Percentiles rank a stretch among this genome's conserved stretches.
These are phyloP conservation scores for Coniochaeta sp. DNA, from an alignment of 2,329 filamentous ascomycete species.

Conservation along the genomic window DNA sequence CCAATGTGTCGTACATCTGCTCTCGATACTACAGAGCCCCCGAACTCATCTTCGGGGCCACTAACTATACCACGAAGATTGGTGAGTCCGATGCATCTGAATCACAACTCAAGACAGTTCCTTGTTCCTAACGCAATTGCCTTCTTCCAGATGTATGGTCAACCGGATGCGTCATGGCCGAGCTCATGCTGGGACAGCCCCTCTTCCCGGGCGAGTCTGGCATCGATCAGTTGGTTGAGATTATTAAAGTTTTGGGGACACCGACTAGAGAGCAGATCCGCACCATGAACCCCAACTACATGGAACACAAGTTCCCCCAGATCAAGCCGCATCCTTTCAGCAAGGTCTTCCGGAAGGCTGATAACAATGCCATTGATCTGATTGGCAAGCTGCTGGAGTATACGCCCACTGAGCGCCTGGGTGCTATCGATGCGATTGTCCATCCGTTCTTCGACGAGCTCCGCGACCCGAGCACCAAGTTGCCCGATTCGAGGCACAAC, in stretches of 20 bases:
- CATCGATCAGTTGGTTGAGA: slow-evolving; percentile 97
- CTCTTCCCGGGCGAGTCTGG: slow-evolving; percentile 97
- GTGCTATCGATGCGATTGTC: slow-evolving; percentile 92
- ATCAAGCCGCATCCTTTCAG: slow-evolving; percentile 99
- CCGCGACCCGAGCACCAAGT: slow-evolving; percentile 79
- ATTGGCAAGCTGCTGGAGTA: slow-evolving; percentile 94
- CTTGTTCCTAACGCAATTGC: not conserved
- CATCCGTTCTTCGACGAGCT: slow-evolving; percentile 99
- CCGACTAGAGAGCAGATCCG: slow-evolving; percentile 96
- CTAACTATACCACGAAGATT: slow-evolving; percentile 99
- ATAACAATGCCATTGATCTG: slow-evolving; percentile 85
- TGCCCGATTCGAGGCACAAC: slow-evolving; percentile 90
- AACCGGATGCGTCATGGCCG: slow-evolving; percentile 98
- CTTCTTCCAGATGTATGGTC: slow-evolving; percentile 83
- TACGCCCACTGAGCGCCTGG: slow-evolving; percentile 90
- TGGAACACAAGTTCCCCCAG: slow-evolving; percentile 99
- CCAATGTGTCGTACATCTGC: slow-evolving; percentile 99
- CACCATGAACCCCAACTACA: slow-evolving; percentile 99
- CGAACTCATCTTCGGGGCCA: slow-evolving; percentile 96
- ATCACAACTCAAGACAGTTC: too few species aligned
- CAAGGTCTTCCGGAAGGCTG: slow-evolving; percentile 98
- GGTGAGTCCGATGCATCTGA: slow-evolving; percentile 62
- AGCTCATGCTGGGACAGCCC: slow-evolving; percentile 96
- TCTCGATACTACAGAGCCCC: slow-evolving; percentile 97
- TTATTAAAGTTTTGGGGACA: slow-evolving; percentile 97